Percentiles rank a stretch among this genome's conserved stretches.
Evolutionary conservation across 345 rosid species (phyloP).

Genomic region (Pistacia atlantica): DNA sequence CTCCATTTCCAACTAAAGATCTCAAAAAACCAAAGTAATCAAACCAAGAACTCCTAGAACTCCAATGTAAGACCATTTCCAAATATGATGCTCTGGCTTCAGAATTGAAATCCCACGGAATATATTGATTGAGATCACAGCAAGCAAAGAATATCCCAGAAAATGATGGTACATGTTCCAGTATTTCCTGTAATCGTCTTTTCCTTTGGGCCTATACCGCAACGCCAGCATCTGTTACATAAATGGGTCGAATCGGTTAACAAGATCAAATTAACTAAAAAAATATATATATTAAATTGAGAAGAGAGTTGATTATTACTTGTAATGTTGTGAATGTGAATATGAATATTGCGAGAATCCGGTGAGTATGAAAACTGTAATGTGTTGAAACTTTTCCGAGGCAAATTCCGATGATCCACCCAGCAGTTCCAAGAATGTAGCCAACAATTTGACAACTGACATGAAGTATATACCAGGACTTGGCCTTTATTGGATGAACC

Average conservation of each 20-base stretch:
- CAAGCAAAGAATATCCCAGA: conserved; percentile 46
- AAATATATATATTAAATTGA: neutral
- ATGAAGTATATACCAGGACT: conserved; percentile 33
- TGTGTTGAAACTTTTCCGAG: conserved; percentile 44
- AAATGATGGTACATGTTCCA: conserved; percentile 67
- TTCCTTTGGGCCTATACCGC: conserved; percentile 27
- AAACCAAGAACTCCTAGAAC: conserved; percentile 31
- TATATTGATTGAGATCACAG: conserved; percentile 43
- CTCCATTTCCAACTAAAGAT: conserved; percentile 36
- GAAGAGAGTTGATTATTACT: conserved; percentile 22
- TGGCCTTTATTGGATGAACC: conserved; percentile 22
- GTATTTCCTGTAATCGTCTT: conserved; percentile 43
- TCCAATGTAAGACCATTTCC: conserved; percentile 46
- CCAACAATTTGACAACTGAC: conserved; percentile 43
- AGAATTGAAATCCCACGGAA: conserved; percentile 46
- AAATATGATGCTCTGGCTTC: conserved; percentile 27
- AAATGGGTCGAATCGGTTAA: too few species aligned
- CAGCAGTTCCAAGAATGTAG: conserved; percentile 41
- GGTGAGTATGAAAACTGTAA: conserved; percentile 39
- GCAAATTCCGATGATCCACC: conserved; percentile 44
- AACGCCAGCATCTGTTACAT: conserved; percentile 45
- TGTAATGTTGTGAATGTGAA: conserved; percentile 52
- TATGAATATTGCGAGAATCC: conserved; percentile 38
- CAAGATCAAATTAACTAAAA: too few species aligned
- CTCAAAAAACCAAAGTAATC: conserved; percentile 31